A percentile compares a stretch with the other conserved stretches of the same genome.
Evolutionary conservation across 2,329 filamentous ascomycete genomes (phyloP).

Genomic region (Claviceps quebecensis): DNA sequence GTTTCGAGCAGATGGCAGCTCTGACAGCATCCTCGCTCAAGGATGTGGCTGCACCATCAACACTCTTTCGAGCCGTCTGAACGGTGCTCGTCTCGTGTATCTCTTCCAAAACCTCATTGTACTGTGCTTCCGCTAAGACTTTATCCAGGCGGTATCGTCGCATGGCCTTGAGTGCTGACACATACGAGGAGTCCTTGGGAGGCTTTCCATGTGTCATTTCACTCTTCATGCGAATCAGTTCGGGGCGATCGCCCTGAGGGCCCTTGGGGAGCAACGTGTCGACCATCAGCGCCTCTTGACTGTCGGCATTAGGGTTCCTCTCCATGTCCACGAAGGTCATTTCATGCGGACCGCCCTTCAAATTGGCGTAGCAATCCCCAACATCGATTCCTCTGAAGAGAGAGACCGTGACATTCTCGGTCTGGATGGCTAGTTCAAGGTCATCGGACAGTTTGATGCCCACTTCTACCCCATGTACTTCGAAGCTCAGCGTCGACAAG

Average conservation of each 20-base stretch:
- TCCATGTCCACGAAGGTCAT: conserved; percentile 1
- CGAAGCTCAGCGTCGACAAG: conserved; percentile 3
- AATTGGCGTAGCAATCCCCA: conserved; percentile 4
- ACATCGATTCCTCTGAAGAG: conserved; percentile 4
- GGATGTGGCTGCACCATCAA: background rate
- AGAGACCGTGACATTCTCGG: conserved; percentile 1
- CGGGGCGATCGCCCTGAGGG: background rate
- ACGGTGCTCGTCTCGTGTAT: background rate
- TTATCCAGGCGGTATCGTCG: conserved; percentile 1
- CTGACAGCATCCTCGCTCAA: background rate
- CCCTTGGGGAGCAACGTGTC: background rate
- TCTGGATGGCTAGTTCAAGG: conserved; percentile 3
- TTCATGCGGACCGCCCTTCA: conserved; percentile 4
- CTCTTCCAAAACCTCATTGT: background rate
- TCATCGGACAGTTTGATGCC: conserved; percentile 4
- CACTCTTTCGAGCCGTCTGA: background rate
- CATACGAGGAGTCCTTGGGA: conserved; percentile 1
- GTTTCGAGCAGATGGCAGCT: conserved; percentile 3
- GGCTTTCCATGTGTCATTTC: conserved; percentile 5
- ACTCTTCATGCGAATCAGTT: conserved; percentile 1
- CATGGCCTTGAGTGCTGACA: background rate
- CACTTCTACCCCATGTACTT: conserved; percentile 4
- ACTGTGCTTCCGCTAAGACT: conserved; percentile 1
- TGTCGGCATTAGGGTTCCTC: background rate
- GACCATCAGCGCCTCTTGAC: background rate